phyloP scores from a whole-genome alignment of 2,329 filamentous ascomycete genomes.

The Colletotrichum euphorbiae region DNA sequence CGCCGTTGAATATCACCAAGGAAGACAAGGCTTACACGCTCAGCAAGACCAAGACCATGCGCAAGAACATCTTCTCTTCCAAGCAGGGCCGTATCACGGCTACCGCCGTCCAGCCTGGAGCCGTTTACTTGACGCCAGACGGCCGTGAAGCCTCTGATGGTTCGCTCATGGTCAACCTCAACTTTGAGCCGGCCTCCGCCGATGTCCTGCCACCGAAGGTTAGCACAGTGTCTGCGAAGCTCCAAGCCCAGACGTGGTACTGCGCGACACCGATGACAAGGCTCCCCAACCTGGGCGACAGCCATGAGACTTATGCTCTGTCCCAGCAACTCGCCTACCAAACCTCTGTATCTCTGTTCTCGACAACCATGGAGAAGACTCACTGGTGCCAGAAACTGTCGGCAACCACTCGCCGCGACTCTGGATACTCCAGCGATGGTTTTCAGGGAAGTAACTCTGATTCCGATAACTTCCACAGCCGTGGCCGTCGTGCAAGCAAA shows the following conservation, averaged over 20 bases:
- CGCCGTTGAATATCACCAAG: conserved; percentile 62
- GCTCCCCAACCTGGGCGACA: conserved; percentile 64
- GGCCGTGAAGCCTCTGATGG: conserved; percentile 57
- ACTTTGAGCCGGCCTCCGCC: conserved; percentile 58
- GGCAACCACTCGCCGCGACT: conserved; percentile 58
- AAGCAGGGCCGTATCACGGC: conserved; percentile 64
- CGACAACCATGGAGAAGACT: conserved; percentile 49
- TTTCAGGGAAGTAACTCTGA: conserved; percentile 50
- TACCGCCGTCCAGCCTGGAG: conserved; percentile 58
- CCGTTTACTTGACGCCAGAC: conserved; percentile 63
- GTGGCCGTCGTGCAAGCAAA: conserved; percentile 31
- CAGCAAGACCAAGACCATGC: conserved; percentile 63
- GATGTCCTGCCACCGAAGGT: conserved; percentile 61
- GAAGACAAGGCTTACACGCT: conserved; percentile 63
- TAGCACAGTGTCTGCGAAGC: conserved; percentile 61
- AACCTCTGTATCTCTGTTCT: conserved; percentile 55
- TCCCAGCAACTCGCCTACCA: conserved; percentile 57
- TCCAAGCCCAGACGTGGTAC: conserved; percentile 65
- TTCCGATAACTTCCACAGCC: conserved; percentile 45
- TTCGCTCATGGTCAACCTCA: conserved; percentile 57
- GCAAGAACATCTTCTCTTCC: conserved; percentile 63
- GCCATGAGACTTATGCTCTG: conserved; percentile 49
- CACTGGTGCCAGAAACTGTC: conserved; percentile 56
- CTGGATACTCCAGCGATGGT: conserved; percentile 63
- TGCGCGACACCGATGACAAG: conserved; percentile 57